Evolutionary conservation across 345 rosid genomes (phyloP).

Genomic region (Salix koriyanagi): DNA sequence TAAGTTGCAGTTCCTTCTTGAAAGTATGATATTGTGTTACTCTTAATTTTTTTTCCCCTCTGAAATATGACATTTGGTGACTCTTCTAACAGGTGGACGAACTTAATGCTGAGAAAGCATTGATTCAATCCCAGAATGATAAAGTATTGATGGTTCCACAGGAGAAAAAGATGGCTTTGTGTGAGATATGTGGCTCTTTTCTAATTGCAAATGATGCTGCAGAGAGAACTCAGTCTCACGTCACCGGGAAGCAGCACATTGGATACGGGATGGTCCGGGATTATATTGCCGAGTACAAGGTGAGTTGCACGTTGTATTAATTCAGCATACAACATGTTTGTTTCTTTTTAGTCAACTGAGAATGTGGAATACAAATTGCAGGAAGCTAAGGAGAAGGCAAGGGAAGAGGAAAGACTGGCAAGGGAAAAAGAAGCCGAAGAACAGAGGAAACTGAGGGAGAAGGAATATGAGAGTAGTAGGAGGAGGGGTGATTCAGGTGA

Average conservation of each 20-base stretch:
- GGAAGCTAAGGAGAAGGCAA: conserved; percentile 80
- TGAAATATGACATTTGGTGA: background rate
- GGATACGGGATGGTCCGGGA: conserved; percentile 98
- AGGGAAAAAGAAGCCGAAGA: conserved; percentile 89
- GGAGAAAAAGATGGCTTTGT: conserved; percentile 95
- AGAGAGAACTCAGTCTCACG: conserved; percentile 96
- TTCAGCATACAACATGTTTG: background rate
- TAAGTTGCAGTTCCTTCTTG: background rate
- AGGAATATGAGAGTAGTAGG: conserved; percentile 51
- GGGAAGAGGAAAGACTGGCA: conserved; percentile 71
- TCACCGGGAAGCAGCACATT: conserved; percentile 93
- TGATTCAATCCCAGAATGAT: conserved; percentile 70
- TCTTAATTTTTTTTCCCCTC: background rate
- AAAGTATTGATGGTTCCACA: conserved; percentile 71
- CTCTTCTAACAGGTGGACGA: conserved; percentile 62
- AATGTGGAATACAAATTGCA: conserved; percentile 26
- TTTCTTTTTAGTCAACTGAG: conserved; percentile 9
- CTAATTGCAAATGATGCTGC: conserved; percentile 93
- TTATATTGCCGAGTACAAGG: conserved; percentile 73
- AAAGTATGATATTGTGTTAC: background rate
- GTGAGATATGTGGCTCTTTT: conserved; percentile 98
- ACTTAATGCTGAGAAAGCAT: conserved; percentile 69
- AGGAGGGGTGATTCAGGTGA: conserved; percentile 72
- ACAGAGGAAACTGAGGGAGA: conserved; percentile 64
- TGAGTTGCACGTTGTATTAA: conserved; percentile 25